These are phyloP conservation scores for Nidularia pulvinata DNA, from an alignment of 768 basidiomycete species.

Conservation along the genomic window DNA sequence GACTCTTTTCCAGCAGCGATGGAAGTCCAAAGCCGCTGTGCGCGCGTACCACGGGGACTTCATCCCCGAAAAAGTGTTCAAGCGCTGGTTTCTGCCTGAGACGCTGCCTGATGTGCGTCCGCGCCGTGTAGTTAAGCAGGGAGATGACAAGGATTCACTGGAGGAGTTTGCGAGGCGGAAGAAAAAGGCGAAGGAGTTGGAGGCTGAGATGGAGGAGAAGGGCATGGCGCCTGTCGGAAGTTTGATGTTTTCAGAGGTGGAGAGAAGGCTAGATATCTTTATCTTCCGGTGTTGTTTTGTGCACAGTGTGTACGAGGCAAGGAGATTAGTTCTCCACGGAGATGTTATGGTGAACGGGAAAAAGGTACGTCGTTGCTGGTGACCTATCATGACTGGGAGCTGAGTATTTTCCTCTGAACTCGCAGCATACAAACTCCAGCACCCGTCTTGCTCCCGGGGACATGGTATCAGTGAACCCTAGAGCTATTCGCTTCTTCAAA, in stretches of 20 bases:
- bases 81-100: constrained; percentile 91
- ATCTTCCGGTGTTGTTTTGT: constrained; percentile 90
- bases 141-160: constrained; percentile 44
- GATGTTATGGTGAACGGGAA: constrained; percentile 88
- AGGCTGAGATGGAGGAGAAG: constrained; percentile 52
- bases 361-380: constrained; percentile 52
- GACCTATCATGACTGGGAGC: neutral
- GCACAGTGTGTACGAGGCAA: constrained; percentile 87
- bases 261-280: constrained; percentile 91
- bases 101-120: constrained; percentile 86
- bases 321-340: constrained; percentile 84
- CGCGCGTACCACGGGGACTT: constrained; percentile 96
- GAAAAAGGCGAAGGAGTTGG: constrained; percentile 44
- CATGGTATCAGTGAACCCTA: constrained; percentile 88
- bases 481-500: constrained; percentile 73
- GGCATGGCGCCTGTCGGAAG: constrained; percentile 90
- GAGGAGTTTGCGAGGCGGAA: constrained; percentile 62
- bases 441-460: constrained; percentile 92
- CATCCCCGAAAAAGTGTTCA: constrained; percentile 92
- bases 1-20: constrained; percentile 90
- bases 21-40: constrained; percentile 82
- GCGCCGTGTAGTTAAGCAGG: constrained; percentile 34
- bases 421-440: constrained; percentile 81
- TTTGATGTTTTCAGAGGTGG: constrained; percentile 95
- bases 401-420: constrained; percentile 1